Conservation (phyloP, 495 filamentous ascomycete genomes). For the Xylaria palmicola region DNA sequence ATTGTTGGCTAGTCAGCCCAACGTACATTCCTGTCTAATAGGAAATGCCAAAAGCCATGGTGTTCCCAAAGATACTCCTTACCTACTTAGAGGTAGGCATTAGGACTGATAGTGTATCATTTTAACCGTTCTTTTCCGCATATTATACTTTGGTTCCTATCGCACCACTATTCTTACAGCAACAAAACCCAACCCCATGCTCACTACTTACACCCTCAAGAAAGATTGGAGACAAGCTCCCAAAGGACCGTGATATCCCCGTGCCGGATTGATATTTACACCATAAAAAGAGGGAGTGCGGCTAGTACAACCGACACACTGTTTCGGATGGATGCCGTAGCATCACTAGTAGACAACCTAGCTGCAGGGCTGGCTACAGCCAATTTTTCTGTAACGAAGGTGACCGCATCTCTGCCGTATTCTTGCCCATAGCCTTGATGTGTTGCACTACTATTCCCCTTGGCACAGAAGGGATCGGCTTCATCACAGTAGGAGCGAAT, state of each 20-base stretch:
- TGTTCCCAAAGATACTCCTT: not conserved
- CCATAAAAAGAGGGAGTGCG: not conserved
- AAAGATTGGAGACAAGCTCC: too few relatives aligned
- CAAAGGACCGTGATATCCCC: too few relatives aligned
- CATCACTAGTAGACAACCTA: not conserved
- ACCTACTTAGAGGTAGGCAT: too few relatives aligned
- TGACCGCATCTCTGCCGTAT: slow-evolving; percentile 53
- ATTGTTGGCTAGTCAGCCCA: not conserved
- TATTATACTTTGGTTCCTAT: not conserved
- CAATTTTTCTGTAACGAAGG: slow-evolving; percentile 52
- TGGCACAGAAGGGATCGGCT: slow-evolving; percentile 61
- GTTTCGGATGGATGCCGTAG: not conserved
- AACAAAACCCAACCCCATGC: not conserved
- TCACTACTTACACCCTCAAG: not conserved
- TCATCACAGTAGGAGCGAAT: slow-evolving; percentile 61
- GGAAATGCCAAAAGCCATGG: not conserved
- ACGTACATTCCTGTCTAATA: not conserved
- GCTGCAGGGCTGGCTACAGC: not conserved
- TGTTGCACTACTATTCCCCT: slow-evolving; percentile 50
- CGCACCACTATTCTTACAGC: not conserved
- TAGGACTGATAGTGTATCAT: not conserved
- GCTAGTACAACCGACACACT: not conserved
- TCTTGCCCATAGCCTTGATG: slow-evolving; percentile 59
- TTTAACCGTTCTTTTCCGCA: not conserved
- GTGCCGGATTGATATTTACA: not conserved